Conservation (phyloP, 176 grass and related monocot genomes). For the Areca catechu region DNA sequence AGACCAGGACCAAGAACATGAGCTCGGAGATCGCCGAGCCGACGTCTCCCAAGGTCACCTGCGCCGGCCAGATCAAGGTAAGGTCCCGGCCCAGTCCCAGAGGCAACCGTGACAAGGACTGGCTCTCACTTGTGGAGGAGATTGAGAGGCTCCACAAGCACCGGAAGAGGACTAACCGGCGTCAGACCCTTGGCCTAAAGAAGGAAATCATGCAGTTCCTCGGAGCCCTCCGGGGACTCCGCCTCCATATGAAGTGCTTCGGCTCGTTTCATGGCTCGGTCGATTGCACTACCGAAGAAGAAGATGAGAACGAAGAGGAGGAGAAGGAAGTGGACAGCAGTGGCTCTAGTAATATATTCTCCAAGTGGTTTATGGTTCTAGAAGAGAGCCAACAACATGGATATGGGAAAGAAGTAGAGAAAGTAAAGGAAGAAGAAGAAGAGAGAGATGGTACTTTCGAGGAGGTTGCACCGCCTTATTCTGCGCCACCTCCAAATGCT, state of each 20-base stretch:
- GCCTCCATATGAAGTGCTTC: slow-evolving; percentile 75
- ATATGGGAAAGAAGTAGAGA: slow-evolving; percentile 17
- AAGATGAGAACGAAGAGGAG: slow-evolving; percentile 36
- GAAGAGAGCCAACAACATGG: slow-evolving; percentile 39
- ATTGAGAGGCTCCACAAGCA: slow-evolving; percentile 32
- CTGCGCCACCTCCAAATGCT: slow-evolving; percentile 60
- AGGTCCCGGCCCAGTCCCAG: slow-evolving; percentile 1
- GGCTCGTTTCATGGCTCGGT: slow-evolving; percentile 48
- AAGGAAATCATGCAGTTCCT: slow-evolving; percentile 65
- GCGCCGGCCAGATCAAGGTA: slow-evolving; percentile 62
- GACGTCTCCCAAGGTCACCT: slow-evolving; percentile 83
- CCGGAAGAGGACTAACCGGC: slow-evolving; percentile 55
- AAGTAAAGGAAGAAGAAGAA: slow-evolving; percentile 13
- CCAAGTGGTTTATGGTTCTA: slow-evolving; percentile 92
- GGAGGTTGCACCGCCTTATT: slow-evolving; percentile 3
- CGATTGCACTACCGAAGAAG: slow-evolving; percentile 71
- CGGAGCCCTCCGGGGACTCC: slow-evolving; percentile 52
- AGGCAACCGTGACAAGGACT: slow-evolving; percentile 16
- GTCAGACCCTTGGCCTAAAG: slow-evolving; percentile 58
- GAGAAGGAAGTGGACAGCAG: slow-evolving; percentile 26
- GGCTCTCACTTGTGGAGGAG: slow-evolving; percentile 34
- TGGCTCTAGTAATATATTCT: slow-evolving; percentile 29
- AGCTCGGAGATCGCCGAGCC: slow-evolving; percentile 57
- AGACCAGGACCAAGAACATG: slow-evolving; percentile 19
- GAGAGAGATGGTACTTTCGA: not conserved